phyloP scores from a whole-genome alignment of 2,329 filamentous ascomycete species.

The Macrophomina tecta region DNA sequence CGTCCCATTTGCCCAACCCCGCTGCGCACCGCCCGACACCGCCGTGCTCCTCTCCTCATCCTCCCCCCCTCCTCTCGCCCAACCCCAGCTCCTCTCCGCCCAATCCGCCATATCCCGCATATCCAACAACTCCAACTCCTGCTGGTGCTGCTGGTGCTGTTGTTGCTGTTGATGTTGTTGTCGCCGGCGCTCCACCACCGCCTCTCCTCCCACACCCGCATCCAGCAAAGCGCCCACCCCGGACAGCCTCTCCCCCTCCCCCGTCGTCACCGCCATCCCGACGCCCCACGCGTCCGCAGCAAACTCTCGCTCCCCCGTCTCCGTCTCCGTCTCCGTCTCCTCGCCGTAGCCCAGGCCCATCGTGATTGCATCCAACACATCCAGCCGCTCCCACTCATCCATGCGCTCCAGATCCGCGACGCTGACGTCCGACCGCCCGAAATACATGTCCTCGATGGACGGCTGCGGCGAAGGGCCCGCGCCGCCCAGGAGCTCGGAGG shows the following conservation, averaged over 20 bases:
- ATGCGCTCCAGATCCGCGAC: constrained; percentile 31
- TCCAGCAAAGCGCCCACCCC: neutral
- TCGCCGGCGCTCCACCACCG: too few relatives aligned
- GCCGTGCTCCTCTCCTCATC: neutral
- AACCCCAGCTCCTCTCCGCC: too few relatives aligned
- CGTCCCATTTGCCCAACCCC: neutral
- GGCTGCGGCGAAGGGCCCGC: constrained; percentile 26
- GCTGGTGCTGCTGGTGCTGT: too few relatives aligned
- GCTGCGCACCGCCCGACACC: neutral
- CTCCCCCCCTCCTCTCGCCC: too few relatives aligned
- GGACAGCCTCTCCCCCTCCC: constrained; percentile 6
- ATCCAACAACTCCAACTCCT: too few relatives aligned
- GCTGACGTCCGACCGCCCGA: constrained; percentile 15
- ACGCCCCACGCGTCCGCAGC: constrained; percentile 32
- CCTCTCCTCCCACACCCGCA: neutral
- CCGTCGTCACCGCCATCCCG: constrained; percentile 19
- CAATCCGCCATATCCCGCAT: too few relatives aligned
- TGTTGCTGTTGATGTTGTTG: too few relatives aligned
- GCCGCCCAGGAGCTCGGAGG: neutral
- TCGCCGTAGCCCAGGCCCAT: neutral
- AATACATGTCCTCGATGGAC: constrained; percentile 16
- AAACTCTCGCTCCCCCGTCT: constrained; percentile 20
- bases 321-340: constrained; percentile 25
- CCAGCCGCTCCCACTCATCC: constrained; percentile 42
- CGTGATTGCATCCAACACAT: neutral